Evolutionary conservation across 495 filamentous ascomycete genomes (phyloP).

Genomic region (Neurospora sp.): DNA sequence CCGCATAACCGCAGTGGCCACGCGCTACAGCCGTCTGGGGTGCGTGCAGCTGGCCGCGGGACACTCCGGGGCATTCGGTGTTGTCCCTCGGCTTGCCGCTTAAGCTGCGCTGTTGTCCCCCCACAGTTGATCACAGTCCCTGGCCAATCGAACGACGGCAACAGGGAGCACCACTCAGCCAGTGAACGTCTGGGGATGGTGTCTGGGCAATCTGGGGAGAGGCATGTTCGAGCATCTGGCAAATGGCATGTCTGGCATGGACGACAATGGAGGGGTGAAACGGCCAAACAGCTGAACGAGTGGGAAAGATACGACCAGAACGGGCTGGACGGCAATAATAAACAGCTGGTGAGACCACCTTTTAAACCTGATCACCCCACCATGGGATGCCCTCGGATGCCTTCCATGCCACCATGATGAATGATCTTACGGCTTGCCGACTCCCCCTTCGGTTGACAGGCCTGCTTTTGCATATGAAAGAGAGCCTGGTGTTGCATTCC

Average conservation of each 20-base stretch:
- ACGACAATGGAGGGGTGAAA: not conserved
- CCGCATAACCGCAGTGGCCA: not conserved
- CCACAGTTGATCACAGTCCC: not conserved
- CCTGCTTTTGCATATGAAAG: not conserved
- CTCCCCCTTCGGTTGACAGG: not conserved
- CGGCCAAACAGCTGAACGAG: too few species aligned
- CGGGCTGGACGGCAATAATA: not conserved
- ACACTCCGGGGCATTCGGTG: not conserved
- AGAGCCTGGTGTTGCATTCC: not conserved
- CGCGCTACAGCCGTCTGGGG: not conserved
- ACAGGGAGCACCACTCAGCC: not conserved
- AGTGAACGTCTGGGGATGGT: not conserved
- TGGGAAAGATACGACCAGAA: too few species aligned
- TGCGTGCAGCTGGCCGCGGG: not conserved
- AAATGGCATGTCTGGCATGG: not conserved
- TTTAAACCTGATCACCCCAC: not conserved
- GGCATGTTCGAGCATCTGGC: not conserved
- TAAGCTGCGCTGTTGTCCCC: not conserved
- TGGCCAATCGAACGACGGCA: not conserved
- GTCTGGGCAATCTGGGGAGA: not conserved
- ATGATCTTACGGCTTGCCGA: not conserved
- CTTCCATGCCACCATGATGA: not conserved
- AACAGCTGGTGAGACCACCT: not conserved
- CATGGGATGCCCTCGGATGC: not conserved
- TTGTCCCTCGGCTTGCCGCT: not conserved